Evolutionary conservation across 345 rosid species (phyloP).

Genomic region (Sonneratia alba): DNA sequence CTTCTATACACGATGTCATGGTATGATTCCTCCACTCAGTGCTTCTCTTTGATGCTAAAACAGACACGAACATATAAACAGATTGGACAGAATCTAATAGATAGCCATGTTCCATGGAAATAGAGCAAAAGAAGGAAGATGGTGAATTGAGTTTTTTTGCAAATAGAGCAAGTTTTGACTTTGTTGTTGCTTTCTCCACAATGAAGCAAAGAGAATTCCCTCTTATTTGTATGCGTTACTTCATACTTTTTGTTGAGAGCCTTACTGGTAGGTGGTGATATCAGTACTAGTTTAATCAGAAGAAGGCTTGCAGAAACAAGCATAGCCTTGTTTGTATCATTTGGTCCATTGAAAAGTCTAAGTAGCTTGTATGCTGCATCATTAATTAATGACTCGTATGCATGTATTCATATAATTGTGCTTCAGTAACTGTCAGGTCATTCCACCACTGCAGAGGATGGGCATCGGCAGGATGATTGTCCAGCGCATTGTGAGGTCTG

Average conservation of each 20-base stretch:
- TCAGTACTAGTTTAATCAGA: no score
- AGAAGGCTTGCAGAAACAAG: no score
- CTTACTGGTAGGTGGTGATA: no score
- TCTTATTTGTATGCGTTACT: no score
- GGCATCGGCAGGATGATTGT: constrained; percentile 78
- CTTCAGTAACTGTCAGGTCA: constrained; percentile 55
- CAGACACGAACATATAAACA: neutral
- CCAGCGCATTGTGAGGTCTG: constrained; percentile 61
- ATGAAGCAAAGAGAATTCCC: neutral
- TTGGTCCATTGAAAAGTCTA: neutral
- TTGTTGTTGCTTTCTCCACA: neutral
- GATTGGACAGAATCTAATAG: neutral
- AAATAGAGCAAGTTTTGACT: neutral
- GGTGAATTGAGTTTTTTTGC: neutral
- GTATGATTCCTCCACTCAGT: constrained; percentile 13
- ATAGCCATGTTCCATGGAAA: no score
- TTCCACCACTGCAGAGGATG: constrained; percentile 55
- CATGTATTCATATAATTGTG: constrained; percentile 24
- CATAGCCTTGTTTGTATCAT: no score
- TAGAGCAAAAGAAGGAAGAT: neutral
- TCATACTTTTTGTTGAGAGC: no score
- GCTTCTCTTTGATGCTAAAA: neutral
- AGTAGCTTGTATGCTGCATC: neutral
- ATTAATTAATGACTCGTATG: neutral
- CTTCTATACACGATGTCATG: constrained; percentile 77